Conservation (phyloP, 2,329 filamentous ascomycete genomes). For the Whalleya microplaca region DNA sequence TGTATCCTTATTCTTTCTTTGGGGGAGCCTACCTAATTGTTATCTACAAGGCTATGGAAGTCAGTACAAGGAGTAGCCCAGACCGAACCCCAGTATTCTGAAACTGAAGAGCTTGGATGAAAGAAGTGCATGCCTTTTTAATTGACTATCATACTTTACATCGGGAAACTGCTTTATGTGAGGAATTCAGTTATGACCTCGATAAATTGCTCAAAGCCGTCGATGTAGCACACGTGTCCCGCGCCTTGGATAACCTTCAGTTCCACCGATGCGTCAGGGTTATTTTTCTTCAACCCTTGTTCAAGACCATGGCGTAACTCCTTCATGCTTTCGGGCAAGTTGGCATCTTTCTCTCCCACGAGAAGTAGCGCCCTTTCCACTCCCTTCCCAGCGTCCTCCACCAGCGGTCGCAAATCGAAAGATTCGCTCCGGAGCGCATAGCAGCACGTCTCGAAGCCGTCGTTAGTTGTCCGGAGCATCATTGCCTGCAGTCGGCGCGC, state of each 20-base stretch:
- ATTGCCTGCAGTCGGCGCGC: constrained; percentile 38
- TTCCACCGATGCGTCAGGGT: constrained; percentile 28
- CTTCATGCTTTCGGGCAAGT: constrained; percentile 39
- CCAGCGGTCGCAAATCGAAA: constrained; percentile 45
- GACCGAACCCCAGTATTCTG: no score
- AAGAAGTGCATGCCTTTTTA: no score
- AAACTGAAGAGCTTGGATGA: no score
- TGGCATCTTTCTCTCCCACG: constrained; percentile 48
- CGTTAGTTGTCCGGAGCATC: constrained; percentile 44
- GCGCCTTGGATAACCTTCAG: constrained; percentile 42
- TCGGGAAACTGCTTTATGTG: not conserved
- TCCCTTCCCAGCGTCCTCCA: constrained; percentile 37
- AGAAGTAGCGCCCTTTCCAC: constrained; percentile 38
- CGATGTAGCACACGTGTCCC: constrained; percentile 45
- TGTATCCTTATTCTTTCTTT: no score
- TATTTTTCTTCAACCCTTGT: constrained; percentile 34
- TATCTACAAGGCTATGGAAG: no score
- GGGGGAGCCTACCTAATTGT: no score
- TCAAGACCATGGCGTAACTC: constrained; percentile 43
- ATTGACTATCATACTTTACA: no score
- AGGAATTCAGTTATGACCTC: constrained; percentile 33
- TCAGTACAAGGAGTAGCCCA: no score
- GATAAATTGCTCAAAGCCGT: constrained; percentile 40
- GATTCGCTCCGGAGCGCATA: constrained; percentile 41
- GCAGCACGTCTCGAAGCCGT: constrained; percentile 47